Base-by-base conservation (phyloP, 2,329 filamentous ascomycete species). In the Cryphonectria carpinicola region DNA sequence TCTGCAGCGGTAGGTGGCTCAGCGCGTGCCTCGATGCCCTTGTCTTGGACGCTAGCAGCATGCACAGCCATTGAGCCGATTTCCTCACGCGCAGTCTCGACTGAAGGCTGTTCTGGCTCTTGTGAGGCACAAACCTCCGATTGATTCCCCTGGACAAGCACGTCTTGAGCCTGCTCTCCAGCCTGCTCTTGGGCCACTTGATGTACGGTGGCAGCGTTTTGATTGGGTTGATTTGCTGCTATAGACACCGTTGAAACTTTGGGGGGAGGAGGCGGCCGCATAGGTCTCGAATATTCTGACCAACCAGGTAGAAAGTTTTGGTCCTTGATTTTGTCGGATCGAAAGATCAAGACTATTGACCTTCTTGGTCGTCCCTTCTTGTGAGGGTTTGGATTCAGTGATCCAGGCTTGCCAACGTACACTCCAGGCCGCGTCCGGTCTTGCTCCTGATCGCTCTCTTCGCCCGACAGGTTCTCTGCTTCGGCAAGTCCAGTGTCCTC, bases 291-390 rank as follows among this genome's bases (percentile, higher is more conserved):
- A 43, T 68, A 69, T 39, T 60, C 69, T 10, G 49, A 28, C 71
- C 71, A 72, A 4, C 69, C 71, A 39, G 69, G 70, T 10, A 75
- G 72, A n/a, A 73, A 72, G 5, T 63, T 61, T 3, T 61, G 63
- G 28, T 74, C 66, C 35, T 76, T 77, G 37, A 81, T 71, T 62
- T 77, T 77, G 13, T 76, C 72, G 0, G 74, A 76, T 52, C 73
- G 77, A 61, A 81, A 78, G 3, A 79, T 72, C 1, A 78, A 71
- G 35, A 81, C 76, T 6, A 77, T 65, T 14, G 77, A 78, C 74
- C 79, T 77, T 71, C 75, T 77, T 39, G 75, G 75, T 17, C 79
- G 77, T 4, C 80, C 79, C 67, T 76, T 79, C 11, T 72, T 71
- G 3, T 65, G 66, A 37, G 62, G 75, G 17, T 73, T 35, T 71